Conservation (phyloP, 805 yeast species). For the Teunomyces pallodes region DNA sequence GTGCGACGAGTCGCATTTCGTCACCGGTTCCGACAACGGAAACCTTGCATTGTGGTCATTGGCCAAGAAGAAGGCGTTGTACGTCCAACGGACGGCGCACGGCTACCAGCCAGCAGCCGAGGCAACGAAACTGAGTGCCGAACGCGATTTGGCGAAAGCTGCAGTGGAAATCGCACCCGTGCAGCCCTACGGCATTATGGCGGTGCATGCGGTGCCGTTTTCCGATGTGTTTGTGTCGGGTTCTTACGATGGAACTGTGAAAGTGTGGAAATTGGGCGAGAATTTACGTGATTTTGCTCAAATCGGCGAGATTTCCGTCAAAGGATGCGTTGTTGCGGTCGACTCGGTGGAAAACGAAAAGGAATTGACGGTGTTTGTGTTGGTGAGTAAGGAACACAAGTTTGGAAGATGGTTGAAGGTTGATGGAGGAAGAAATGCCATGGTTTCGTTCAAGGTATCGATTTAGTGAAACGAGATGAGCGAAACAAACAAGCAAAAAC, state of each 20-base stretch:
- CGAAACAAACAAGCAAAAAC: background rate
- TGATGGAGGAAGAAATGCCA: constrained; percentile 70
- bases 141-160: constrained; percentile 53
- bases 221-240: constrained; percentile 84
- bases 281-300: constrained; percentile 59
- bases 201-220: constrained; percentile 78
- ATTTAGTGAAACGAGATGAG: too few relatives aligned
- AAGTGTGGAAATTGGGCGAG: constrained; percentile 73
- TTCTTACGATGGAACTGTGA: constrained; percentile 77
- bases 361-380: constrained; percentile 52
- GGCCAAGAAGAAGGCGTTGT: constrained; percentile 84
- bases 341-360: constrained; percentile 54
- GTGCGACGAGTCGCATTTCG: constrained; percentile 89
- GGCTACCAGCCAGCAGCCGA: constrained; percentile 57
- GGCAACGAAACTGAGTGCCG: constrained; percentile 40
- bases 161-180: constrained; percentile 59
- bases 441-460: constrained; percentile 21
- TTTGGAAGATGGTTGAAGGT: constrained; percentile 82
- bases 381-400: constrained; percentile 81
- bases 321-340: constrained; percentile 69
- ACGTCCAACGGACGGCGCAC: constrained; percentile 68
- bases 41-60: constrained; percentile 86
- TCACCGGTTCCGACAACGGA: constrained; percentile 96
- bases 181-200: constrained; percentile 84
- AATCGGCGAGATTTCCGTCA: constrained; percentile 57